Base-by-base conservation (phyloP, 257 asterid species). In the Misopates orontium region DNA sequence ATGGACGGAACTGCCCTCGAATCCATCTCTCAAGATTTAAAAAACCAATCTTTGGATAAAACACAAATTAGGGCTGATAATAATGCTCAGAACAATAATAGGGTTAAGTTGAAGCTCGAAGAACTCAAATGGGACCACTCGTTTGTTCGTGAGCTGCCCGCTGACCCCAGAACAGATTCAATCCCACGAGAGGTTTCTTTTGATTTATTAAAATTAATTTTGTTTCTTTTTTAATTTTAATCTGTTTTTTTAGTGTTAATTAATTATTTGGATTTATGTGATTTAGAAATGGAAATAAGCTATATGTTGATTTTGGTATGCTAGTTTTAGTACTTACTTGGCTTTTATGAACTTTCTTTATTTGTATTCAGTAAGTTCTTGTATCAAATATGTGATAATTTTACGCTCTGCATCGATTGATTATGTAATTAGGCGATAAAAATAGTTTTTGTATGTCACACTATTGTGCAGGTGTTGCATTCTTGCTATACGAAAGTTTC, bases 41-140 rank as follows among this genome's bases (percentile, higher is more conserved):
- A 82, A 66, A 85, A 76, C 23, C 96, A 88, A 48, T 78, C 47
- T n/a, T 60, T 88, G 68, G 79, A 71, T 24, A 62, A 71, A 25
- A 75, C 63, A 13, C 41, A 24, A 47, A 53, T 28, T 14, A 23
- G 47, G 9, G 72, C 23, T 42, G 61, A 44, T 63, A 54, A 45
- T 60, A 23, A 20, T 71, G 40, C 36, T 12, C 64, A 4, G 5
- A 18, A 62, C 47, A 31, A 24, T 56, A 36, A 53, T 48, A 69
- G 70, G 79, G 74, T 56, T 56, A 73, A 69, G 66, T 68, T 84
- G 91, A 87, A 79, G 75, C 88, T 91, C 44, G 92, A 91, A 68
- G 92, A 85, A 41, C 84, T 91, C 53, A 88, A 78, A 69, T 91
- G 98, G 98, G 95, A 88, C 69, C 66, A 85, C 79, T 91, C 96